A percentile compares a stretch with the other conserved stretches of the same genome.
Evolutionary conservation across 2,329 filamentous ascomycete species (phyloP).

Genomic region (Beauveria varroae): DNA sequence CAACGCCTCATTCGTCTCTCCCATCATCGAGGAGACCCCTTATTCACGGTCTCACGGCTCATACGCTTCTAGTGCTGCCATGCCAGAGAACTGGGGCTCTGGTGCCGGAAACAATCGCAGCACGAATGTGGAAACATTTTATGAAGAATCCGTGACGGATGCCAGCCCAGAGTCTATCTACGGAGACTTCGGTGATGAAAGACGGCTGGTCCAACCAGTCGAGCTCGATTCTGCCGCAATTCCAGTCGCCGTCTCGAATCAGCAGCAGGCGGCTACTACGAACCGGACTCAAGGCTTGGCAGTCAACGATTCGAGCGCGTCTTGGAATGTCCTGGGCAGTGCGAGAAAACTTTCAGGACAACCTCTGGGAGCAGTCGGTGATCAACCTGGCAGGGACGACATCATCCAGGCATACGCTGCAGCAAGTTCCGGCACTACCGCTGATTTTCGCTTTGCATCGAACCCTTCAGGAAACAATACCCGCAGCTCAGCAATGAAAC

Average conservation of each 20-base stretch:
- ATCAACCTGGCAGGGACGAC: slow-evolving; percentile 5
- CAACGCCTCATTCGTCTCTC: slow-evolving; percentile 59
- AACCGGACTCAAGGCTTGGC: not conserved
- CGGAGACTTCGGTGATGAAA: slow-evolving; percentile 47
- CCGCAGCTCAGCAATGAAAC: slow-evolving; percentile 44
- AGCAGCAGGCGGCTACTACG: not conserved
- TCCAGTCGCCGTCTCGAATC: not conserved
- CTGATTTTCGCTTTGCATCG: slow-evolving; percentile 21
- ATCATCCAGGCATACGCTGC: slow-evolving; percentile 43
- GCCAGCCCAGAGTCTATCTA: slow-evolving; percentile 32
- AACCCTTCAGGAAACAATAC: slow-evolving; percentile 28
- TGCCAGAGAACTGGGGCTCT: slow-evolving; percentile 60
- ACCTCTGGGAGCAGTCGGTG: slow-evolving; percentile 11
- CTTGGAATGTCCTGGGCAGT: not conserved
- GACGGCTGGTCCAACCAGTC: slow-evolving; percentile 32
- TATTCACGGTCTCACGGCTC: slow-evolving; percentile 52
- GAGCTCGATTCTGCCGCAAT: slow-evolving; percentile 15
- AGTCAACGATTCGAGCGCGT: slow-evolving; percentile 15
- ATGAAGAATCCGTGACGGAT: slow-evolving; percentile 42
- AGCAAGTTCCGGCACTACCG: slow-evolving; percentile 37
- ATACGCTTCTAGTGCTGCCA: slow-evolving; percentile 64
- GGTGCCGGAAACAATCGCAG: slow-evolving; percentile 34
- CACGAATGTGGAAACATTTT: slow-evolving; percentile 40
- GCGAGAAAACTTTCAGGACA: not conserved
- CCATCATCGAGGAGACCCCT: slow-evolving; percentile 66